Evolutionary conservation across 495 filamentous ascomycete species (phyloP).

Genomic region (Xylaria scruposa): DNA sequence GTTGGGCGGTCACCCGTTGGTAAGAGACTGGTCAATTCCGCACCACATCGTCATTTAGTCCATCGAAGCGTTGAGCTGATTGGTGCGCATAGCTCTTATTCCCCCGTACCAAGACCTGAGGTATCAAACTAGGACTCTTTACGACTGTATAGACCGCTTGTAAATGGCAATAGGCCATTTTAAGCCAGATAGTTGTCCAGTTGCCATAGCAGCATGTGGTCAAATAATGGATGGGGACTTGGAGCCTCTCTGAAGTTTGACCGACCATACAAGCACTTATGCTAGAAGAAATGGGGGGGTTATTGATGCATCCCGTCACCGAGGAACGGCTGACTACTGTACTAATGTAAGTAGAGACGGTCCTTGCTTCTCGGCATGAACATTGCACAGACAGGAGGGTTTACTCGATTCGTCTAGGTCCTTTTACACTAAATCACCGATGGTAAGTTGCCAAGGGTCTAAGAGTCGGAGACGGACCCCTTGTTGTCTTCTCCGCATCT

Average conservation of each 20-base stretch:
- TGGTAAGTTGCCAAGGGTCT: neutral
- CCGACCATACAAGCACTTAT: neutral
- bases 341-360: neutral
- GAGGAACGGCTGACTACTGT: neutral
- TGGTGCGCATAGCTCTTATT: conserved; percentile 23
- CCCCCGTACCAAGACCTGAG: neutral
- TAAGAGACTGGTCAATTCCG: neutral
- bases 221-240: neutral
- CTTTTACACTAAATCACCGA: neutral
- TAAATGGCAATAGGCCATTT: neutral
- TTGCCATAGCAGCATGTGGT: neutral
- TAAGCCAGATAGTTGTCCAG: neutral
- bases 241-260: neutral
- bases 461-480: conserved; percentile 2
- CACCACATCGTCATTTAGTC: neutral
- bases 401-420: neutral
- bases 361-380: conserved; percentile 1
- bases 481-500: conserved; percentile 14
- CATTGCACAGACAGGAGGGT: neutral
- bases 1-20: neutral
- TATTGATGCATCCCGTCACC: neutral
- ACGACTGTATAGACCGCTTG: neutral
- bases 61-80: neutral
- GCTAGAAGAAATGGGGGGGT: neutral
- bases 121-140: neutral